A percentile compares a stretch with the other conserved stretches of the same genome.
Evolutionary conservation across 768 basidiomycete genomes (phyloP).

Genomic region (Rhodotorula sphaerocarpa): DNA sequence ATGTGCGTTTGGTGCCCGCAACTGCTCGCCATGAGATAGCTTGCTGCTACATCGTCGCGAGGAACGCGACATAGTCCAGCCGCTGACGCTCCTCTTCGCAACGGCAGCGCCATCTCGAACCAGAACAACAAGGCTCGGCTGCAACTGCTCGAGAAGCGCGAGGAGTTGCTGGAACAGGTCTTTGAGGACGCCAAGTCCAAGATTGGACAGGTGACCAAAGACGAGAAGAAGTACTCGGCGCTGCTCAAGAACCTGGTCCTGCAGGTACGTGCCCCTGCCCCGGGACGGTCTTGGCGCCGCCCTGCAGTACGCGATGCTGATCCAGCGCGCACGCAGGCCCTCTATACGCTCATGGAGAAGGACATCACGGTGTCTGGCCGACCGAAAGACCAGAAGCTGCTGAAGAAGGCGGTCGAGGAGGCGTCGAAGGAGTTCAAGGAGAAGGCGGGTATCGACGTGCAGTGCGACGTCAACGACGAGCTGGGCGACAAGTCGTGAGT

Average conservation of each 20-base stretch:
- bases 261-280: conserved; percentile 49
- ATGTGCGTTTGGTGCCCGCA: conserved; percentile 57
- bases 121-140: conserved; percentile 94
- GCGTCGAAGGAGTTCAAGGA: conserved; percentile 65
- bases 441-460: conserved; percentile 62
- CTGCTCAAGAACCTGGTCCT: conserved; percentile 76
- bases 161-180: conserved; percentile 82
- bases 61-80: neutral
- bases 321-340: conserved; percentile 48
- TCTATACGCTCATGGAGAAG: conserved; percentile 71
- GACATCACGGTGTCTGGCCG: conserved; percentile 60
- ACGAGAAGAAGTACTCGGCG: conserved; percentile 63
- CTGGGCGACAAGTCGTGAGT: conserved; percentile 63
- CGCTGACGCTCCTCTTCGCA: neutral
- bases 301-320: neutral
- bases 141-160: conserved; percentile 76
- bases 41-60: no score
- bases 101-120: conserved; percentile 75
- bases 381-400: conserved; percentile 57
- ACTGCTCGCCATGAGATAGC: neutral
- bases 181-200: conserved; percentile 64
- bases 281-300: neutral
- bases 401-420: conserved; percentile 56
- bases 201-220: conserved; percentile 57
- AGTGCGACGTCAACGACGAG: conserved; percentile 55